Evolutionary conservation across 352 stramenopile species (phyloP).

Genomic region (Stephanocyclus meneghinianus): DNA sequence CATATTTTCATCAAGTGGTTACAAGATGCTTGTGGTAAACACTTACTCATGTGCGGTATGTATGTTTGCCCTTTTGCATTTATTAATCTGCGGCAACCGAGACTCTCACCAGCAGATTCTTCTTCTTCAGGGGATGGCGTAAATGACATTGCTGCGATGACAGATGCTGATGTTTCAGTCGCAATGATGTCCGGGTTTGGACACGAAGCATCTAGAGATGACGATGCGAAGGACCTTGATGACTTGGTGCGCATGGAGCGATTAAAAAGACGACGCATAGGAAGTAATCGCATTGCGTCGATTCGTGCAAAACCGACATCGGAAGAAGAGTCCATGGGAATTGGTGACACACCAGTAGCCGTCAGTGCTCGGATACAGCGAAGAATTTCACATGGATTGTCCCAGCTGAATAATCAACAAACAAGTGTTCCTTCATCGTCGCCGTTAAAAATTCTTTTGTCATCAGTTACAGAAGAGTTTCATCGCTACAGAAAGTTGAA

Average conservation of each 20-base stretch:
- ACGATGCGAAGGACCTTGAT: constrained; percentile 38
- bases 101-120: neutral
- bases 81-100: neutral
- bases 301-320: constrained; percentile 1
- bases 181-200: constrained; percentile 68
- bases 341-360: constrained; percentile 36
- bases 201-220: constrained; percentile 7
- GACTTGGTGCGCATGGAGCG: constrained; percentile 52
- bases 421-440: constrained; percentile 3
- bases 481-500: constrained; percentile 39
- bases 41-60: constrained; percentile 67
- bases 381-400: constrained; percentile 39
- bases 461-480: constrained; percentile 48
- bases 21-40: constrained; percentile 37
- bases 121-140: constrained; percentile 56
- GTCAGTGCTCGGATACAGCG: constrained; percentile 36
- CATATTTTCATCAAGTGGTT: constrained; percentile 47
- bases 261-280: constrained; percentile 46
- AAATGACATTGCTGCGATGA: constrained; percentile 72
- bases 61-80: constrained; percentile 8
- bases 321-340: constrained; percentile 15
- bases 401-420: constrained; percentile 24
- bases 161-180: constrained; percentile 51
- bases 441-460: constrained; percentile 27
- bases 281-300: constrained; percentile 38